Percentiles rank a stretch among this genome's conserved stretches.
phyloP scores from a whole-genome alignment of 371 early-diverging fungal genomes.

The Thermomucor indicae-seudaticae region DNA sequence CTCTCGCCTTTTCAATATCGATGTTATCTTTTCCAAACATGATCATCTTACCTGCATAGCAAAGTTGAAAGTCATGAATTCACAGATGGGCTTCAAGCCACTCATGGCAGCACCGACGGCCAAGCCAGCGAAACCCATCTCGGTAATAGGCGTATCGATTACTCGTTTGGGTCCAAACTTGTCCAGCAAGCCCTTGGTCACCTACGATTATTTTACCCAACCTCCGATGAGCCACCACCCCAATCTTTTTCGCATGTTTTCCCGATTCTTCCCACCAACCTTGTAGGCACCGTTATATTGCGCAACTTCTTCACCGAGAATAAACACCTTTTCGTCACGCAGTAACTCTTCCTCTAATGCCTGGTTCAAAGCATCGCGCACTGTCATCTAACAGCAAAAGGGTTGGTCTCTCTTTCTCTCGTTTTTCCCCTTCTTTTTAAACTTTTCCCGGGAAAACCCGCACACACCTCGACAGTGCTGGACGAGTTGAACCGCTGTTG shows the following conservation, averaged over 20 bases:
- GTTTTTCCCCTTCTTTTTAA: background rate
- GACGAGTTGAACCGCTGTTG: conserved; percentile 45
- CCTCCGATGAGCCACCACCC: conserved; percentile 19
- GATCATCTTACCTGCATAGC: conserved; percentile 91
- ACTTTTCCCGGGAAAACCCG: background rate
- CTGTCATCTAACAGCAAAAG: conserved; percentile 73
- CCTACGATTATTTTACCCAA: conserved; percentile 47
- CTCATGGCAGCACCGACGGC: conserved; percentile 96
- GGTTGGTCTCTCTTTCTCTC: background rate
- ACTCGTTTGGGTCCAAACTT: conserved; percentile 98
- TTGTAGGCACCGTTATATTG: conserved; percentile 99
- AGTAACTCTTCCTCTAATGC: conserved; percentile 98
- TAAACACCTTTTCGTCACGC: conserved; percentile 87
- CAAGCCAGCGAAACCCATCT: conserved; percentile 98
- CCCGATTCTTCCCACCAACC: conserved; percentile 58
- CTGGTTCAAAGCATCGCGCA: conserved; percentile 97
- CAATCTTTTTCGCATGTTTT: conserved; percentile 43
- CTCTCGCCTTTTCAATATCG: conserved; percentile 1
- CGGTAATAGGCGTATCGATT: conserved; percentile 99
- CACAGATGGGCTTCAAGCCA: conserved; percentile 98
- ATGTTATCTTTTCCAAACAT: background rate
- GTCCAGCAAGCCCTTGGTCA: conserved; percentile 96
- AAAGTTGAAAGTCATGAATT: conserved; percentile 99
- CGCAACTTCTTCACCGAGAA: conserved; percentile 98
- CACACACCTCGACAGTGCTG: conserved; percentile 30